Percentiles rank a stretch among this genome's conserved stretches.
phyloP scores from a whole-genome alignment of 148 eudicot species.

The Camellia lanceoleosa region DNA sequence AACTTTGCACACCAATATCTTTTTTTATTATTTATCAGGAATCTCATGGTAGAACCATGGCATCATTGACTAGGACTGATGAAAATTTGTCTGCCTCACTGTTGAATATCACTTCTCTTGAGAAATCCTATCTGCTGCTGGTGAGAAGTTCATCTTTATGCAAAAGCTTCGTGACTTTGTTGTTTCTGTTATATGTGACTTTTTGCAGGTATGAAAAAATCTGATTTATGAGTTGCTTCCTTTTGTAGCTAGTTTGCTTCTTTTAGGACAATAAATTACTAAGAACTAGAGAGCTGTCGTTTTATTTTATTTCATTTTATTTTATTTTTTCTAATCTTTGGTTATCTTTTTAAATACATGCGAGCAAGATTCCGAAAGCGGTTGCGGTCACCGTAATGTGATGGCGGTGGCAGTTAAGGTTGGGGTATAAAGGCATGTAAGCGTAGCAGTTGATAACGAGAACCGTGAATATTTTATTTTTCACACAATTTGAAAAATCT shows the following conservation, averaged over 20 bases:
- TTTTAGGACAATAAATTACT: background rate
- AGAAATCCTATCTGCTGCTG: constrained; percentile 69
- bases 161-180: constrained; percentile 93
- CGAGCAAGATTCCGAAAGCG: too few relatives aligned
- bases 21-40: constrained; percentile 41
- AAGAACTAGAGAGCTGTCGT: background rate
- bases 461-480: too few relatives aligned
- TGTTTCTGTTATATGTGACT: constrained; percentile 77
- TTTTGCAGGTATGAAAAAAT: constrained; percentile 80
- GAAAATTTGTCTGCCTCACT: constrained; percentile 69
- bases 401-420: too few relatives aligned
- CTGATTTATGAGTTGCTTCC: constrained; percentile 26
- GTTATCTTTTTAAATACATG: background rate
- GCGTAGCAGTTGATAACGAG: too few relatives aligned
- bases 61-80: constrained; percentile 59
- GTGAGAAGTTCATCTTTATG: constrained; percentile 97
- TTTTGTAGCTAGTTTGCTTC: background rate
- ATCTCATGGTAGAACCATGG: constrained; percentile 64
- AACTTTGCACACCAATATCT: background rate
- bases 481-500: too few relatives aligned
- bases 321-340: background rate
- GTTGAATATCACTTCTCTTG: constrained; percentile 57
- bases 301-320: too few relatives aligned
- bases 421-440: too few relatives aligned
- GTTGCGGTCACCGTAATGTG: too few relatives aligned